Evolutionary conservation across 768 basidiomycete species (phyloP), one percentile per base, ranked within the genome.

Genomic region (Boletus coccyginus): DNA sequence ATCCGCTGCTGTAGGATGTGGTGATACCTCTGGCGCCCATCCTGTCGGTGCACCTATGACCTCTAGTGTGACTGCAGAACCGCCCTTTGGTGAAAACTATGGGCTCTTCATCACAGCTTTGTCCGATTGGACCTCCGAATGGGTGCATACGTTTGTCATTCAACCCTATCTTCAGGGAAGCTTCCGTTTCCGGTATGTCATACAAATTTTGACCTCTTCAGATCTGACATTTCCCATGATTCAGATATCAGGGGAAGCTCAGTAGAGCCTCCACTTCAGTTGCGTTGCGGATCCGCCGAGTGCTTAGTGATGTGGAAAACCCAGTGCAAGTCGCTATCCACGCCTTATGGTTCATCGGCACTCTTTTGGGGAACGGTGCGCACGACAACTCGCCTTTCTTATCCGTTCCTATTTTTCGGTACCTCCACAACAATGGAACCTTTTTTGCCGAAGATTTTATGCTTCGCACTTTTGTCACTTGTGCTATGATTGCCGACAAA

Each of bases 401-500:
- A 33, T 65, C 67, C 6, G 29, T 70, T 24, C 66, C 70, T 24
- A 57, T 70, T 35, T 69, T 74, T 31, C 66, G 65, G 50, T 67
- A 65, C 56, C 60, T 75, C 29, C 61, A 63, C 48, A 59, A 63
- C 46, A 65, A 67, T 32, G 69, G 74, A 19, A 52, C 63, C 9
- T 57, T 56, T 29, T 46, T 62, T 36, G 63, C 59, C 13, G 73
- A 74, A 49, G 73, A 73, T 13, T 72, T 74, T 42, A 64, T 75
- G 72, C 61, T 74, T 51, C 70, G 65, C 31, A 58, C 66, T 16
- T 75, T 74, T 46, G 58, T 73, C 39, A 42, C 58, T 24, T 75
- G 70, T 49, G 70, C 74, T 27, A 74, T 75, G 69, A 63, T 74
- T 47, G 58, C 67, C 7, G 73, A 74, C 43, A 74, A 74, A 52